Evolutionary conservation across 371 early-diverging fungal species (phyloP).

Genomic region (Basidiobolus meristosporus): DNA sequence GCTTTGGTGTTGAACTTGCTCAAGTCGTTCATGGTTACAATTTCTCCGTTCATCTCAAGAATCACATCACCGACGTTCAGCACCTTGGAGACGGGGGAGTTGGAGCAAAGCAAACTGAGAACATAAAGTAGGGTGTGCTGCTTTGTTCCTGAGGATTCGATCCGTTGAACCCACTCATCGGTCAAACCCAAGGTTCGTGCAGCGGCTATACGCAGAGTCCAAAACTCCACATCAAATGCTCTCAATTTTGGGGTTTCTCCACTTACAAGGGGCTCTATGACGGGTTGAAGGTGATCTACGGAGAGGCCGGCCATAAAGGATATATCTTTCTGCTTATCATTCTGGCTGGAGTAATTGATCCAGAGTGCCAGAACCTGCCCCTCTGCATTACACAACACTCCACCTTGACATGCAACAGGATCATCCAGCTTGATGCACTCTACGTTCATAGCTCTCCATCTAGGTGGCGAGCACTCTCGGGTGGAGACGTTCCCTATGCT

Average conservation of each 20-base stretch:
- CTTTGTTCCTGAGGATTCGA: slow-evolving; percentile 38
- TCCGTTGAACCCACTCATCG: slow-evolving; percentile 47
- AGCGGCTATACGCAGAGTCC: slow-evolving; percentile 57
- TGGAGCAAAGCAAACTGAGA: slow-evolving; percentile 29
- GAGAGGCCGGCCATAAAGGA: slow-evolving; percentile 41
- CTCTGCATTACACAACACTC: slow-evolving; percentile 43
- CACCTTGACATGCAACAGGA: slow-evolving; percentile 25
- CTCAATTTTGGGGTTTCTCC: slow-evolving; percentile 21
- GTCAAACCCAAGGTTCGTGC: slow-evolving; percentile 61
- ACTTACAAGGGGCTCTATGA: slow-evolving; percentile 13
- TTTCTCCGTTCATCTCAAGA: slow-evolving; percentile 46
- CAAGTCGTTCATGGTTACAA: slow-evolving; percentile 51
- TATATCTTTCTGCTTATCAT: slow-evolving; percentile 34
- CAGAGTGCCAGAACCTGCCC: slow-evolving; percentile 55
- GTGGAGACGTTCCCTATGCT: slow-evolving; percentile 32
- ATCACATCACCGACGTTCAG: slow-evolving; percentile 70
- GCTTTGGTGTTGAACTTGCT: slow-evolving; percentile 10
- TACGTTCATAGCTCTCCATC: slow-evolving; percentile 51
- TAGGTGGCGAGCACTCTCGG: slow-evolving; percentile 27
- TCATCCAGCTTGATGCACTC: slow-evolving; percentile 62
- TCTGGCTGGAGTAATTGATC: slow-evolving; percentile 48
- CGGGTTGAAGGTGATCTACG: slow-evolving; percentile 13
- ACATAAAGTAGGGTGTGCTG: slow-evolving; percentile 48
- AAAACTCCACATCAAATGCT: slow-evolving; percentile 48
- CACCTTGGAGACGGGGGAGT: slow-evolving; percentile 27